Percentiles rank a stretch among this genome's conserved stretches.
Evolutionary conservation across 192 early-diverging fungal genomes (phyloP).

Genomic region (Oehlia diaphana): DNA sequence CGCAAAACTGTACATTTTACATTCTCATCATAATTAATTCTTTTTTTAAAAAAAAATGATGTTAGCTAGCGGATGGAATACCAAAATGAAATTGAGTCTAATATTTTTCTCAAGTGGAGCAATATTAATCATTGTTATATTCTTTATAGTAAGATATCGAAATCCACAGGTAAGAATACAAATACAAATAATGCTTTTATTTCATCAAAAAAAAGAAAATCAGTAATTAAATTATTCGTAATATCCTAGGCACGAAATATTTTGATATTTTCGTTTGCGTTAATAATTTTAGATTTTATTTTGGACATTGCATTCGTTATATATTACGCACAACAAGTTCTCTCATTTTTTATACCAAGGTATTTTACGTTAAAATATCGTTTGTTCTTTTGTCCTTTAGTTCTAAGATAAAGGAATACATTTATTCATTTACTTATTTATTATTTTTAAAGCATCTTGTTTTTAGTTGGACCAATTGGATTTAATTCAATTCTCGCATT

Average conservation of each 20-base stretch:
- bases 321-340: not conserved
- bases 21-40: not conserved
- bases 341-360: not conserved
- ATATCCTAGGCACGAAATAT: not conserved
- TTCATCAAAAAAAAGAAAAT: too few species aligned
- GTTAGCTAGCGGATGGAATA: not conserved
- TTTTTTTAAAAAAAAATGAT: not conserved
- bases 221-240: too few species aligned
- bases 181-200: too few species aligned
- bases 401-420: too few species aligned
- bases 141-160: not conserved
- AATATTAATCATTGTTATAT: not conserved
- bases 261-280: not conserved
- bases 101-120: not conserved
- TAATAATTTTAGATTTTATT: conserved; percentile 6
- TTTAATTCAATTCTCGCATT: conserved; percentile 3
- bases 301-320: not conserved
- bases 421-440: not conserved
- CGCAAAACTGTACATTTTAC: not conserved
- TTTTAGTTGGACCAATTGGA: not conserved
- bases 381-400: too few species aligned
- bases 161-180: not conserved
- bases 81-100: not conserved
- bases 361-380: not conserved
- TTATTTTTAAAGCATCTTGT: not conserved